Base-by-base conservation (phyloP, 495 filamentous ascomycete species). In the Pyrenula aspistea region DNA sequence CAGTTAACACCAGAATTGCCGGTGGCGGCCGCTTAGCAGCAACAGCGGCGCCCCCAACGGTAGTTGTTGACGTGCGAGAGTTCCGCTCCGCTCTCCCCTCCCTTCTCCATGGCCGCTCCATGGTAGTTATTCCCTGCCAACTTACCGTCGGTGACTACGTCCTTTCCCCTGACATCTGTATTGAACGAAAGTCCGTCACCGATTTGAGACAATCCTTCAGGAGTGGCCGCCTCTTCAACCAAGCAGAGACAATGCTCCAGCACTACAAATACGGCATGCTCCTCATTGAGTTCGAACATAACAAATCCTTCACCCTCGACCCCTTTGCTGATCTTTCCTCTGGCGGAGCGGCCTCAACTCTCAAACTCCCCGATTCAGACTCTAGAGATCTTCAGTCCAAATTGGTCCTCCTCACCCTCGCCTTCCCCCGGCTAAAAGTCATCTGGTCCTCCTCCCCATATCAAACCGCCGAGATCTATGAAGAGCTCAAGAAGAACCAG, bases 111-210 rank as follows among this genome's bases (percentile, higher is more conserved):
- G 94, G 87, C 19, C 84, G 87, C 51, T 86, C 80, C 61, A 89
- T 93, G 72, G 70, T 88, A 49, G 82, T 96, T 48, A 83, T 96
- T 0, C 94, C 93, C 20, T 95, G 91, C 71, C 92, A 91, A 78
- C 75, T 98, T 53, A 98, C 93, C 11, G 94, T 98, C 0, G 93
- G 92, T 57, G 93, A 98, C 73, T 98, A 98, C 72, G 84, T 97
- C 61, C 79, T 97, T 25, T 89, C 85, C 3, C 93, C 92, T 12
- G 76, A 80, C 60, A 93, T 97, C 58, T 95, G 90, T 69, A 79
- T 98, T 22, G 93, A 98, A 73, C 88, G 93, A 42, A 98, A 98
- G 71, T 91, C 87, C 21, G 77, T 98, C 62, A 83, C 83, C 58
- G 93, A 98, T 70, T 72, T 98, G 12, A 94, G 97, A 71, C 79